These are phyloP conservation scores for Prunus davidiana DNA, from an alignment of 306 rosid species.

Conservation along the genomic window DNA sequence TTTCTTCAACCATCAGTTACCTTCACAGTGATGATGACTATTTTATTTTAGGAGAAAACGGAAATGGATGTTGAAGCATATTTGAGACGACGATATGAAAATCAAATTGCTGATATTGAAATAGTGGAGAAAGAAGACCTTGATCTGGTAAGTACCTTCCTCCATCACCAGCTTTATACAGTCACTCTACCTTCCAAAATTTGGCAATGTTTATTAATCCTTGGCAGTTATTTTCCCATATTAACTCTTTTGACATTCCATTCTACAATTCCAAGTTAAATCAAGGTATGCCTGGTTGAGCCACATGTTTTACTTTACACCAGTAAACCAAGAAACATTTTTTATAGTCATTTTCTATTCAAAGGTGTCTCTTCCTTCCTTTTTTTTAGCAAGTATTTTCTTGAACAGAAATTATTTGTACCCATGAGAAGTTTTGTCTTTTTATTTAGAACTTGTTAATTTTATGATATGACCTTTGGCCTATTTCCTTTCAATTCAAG, in stretches of 20 bases:
- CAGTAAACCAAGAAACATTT: background rate
- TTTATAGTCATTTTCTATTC: background rate
- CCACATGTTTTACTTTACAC: background rate
- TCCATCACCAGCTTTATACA: conserved; percentile 12
- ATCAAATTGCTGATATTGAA: conserved; percentile 80
- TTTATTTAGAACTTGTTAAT: background rate
- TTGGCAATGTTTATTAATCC: background rate
- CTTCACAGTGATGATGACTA: conserved; percentile 19
- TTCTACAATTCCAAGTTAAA: background rate
- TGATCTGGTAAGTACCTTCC: conserved; percentile 75
- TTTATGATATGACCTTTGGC: background rate
- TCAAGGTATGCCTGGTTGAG: background rate
- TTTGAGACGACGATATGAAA: conserved; percentile 76
- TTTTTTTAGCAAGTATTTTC: background rate
- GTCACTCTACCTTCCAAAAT: background rate
- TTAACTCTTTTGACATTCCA: background rate
- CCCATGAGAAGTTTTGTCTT: background rate
- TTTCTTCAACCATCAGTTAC: background rate
- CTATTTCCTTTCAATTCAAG: background rate
- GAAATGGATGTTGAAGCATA: conserved; percentile 85
- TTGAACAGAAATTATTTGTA: background rate
- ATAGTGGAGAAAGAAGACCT: conserved; percentile 84
- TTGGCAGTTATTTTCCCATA: conserved; percentile 1
- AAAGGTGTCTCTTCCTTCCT: background rate
- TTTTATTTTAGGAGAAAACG: conserved; percentile 58